Conservation (phyloP, 768 basidiomycete species). For the Hebeloma cylindrosporum region DNA sequence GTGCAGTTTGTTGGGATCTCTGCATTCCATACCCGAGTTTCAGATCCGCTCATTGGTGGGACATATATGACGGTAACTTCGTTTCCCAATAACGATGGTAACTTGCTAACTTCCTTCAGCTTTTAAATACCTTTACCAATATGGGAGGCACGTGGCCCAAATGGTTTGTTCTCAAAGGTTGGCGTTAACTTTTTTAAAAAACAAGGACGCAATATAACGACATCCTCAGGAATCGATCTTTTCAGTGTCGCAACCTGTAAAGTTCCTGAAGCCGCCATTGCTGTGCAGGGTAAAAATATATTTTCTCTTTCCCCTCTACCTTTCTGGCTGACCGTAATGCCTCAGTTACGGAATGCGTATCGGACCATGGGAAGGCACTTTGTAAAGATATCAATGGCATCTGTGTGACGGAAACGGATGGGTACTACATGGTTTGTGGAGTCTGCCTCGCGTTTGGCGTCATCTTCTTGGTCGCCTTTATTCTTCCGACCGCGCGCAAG, state of each 20-base stretch:
- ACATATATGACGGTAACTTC: conserved; percentile 97
- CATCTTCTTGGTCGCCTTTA: conserved; percentile 67
- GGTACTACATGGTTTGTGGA: conserved; percentile 83
- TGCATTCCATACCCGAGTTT: conserved; percentile 97
- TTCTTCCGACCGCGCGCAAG: conserved; percentile 80
- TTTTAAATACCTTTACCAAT: conserved; percentile 94
- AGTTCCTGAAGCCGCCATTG: conserved; percentile 55
- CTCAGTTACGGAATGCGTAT: conserved; percentile 84
- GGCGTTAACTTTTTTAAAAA: not conserved
- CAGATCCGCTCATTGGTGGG: conserved; percentile 95
- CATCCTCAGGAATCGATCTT: conserved; percentile 70
- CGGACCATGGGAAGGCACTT: conserved; percentile 81
- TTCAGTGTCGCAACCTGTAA: conserved; percentile 86
- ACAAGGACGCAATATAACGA: not conserved
- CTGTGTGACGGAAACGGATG: conserved; percentile 85
- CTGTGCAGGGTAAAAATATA: conserved; percentile 48
- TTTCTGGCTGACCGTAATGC: not conserved
- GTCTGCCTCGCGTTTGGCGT: conserved; percentile 82
- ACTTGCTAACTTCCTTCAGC: conserved; percentile 40
- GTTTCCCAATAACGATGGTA: not conserved
- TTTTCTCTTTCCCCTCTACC: not conserved
- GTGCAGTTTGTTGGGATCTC: conserved; percentile 99
- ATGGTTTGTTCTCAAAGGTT: conserved; percentile 92
- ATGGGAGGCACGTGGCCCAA: conserved; percentile 98
- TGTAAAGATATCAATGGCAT: conserved; percentile 76